Conservation (phyloP, 495 filamentous ascomycete species). For the Aspergillus leporis region DNA sequence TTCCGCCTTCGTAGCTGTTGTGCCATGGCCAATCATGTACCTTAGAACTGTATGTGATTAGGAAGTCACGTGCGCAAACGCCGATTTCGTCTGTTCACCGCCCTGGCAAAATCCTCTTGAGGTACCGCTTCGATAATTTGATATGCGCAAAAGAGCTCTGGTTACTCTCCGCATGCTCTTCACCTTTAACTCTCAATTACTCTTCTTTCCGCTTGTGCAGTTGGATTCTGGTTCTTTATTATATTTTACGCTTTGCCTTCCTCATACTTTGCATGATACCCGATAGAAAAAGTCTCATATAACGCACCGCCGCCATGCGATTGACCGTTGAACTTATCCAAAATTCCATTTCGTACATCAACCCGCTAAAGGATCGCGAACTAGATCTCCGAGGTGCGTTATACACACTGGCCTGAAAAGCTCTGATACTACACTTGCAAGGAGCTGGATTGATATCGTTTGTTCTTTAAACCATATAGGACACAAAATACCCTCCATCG, state of each 20-base stretch:
- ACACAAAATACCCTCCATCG: constrained; percentile 95
- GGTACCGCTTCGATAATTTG: constrained; percentile 1
- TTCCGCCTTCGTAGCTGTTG: background rate
- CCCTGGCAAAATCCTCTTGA: constrained; percentile 19
- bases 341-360: constrained; percentile 92
- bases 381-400: constrained; percentile 99
- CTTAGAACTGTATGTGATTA: background rate
- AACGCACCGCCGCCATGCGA: constrained; percentile 64
- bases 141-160: constrained; percentile 7
- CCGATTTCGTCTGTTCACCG: constrained; percentile 14
- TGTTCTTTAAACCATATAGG: constrained; percentile 64
- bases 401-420: constrained; percentile 69
- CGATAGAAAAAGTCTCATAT: constrained; percentile 5
- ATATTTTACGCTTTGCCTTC: background rate
- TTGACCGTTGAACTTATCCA: constrained; percentile 92
- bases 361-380: constrained; percentile 96
- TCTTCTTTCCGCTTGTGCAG: background rate
- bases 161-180: background rate
- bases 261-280: constrained; percentile 20
- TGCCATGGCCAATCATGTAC: background rate
- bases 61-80: background rate
- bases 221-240: background rate
- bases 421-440: constrained; percentile 91
- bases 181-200: background rate
- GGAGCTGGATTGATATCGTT: constrained; percentile 83